phyloP scores from a whole-genome alignment of 495 filamentous ascomycete genomes.

The Pseudoneurospora amorphoporcata region DNA sequence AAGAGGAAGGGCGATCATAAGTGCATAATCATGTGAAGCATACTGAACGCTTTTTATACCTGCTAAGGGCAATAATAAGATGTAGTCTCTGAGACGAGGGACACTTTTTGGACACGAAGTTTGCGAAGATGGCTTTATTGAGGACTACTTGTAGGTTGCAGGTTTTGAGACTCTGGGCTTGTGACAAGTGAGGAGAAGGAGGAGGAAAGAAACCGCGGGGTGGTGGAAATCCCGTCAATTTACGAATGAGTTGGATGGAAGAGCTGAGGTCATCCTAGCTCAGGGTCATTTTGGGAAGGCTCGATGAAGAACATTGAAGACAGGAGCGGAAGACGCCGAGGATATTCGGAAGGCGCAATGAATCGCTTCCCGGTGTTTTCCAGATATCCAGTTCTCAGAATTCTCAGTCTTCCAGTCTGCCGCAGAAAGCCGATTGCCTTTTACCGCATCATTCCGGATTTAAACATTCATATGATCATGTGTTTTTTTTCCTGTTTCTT shows the following conservation, averaged over 20 bases:
- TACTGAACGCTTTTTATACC: background rate
- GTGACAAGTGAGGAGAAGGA: background rate
- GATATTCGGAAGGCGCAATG: background rate
- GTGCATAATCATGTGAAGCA: slow-evolving; percentile 18
- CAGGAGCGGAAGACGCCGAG: background rate
- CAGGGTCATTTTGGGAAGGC: background rate
- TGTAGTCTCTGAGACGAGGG: background rate
- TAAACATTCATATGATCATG: background rate
- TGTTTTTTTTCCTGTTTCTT: background rate
- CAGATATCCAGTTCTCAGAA: background rate
- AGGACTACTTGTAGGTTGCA: background rate
- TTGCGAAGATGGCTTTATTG: background rate
- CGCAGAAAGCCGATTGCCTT: background rate
- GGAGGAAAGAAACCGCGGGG: background rate
- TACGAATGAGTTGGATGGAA: background rate
- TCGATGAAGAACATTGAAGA: background rate
- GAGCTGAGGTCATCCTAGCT: background rate
- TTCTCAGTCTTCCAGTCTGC: background rate
- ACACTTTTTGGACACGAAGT: background rate
- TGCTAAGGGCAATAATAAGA: background rate
- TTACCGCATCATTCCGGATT: background rate
- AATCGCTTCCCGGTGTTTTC: background rate
- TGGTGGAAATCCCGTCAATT: background rate
- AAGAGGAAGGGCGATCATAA: slow-evolving; percentile 13
- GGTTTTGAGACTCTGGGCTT: background rate